Base-by-base conservation (phyloP, 108 stramenopile genomes). In the Cyclotella atomus region DNA sequence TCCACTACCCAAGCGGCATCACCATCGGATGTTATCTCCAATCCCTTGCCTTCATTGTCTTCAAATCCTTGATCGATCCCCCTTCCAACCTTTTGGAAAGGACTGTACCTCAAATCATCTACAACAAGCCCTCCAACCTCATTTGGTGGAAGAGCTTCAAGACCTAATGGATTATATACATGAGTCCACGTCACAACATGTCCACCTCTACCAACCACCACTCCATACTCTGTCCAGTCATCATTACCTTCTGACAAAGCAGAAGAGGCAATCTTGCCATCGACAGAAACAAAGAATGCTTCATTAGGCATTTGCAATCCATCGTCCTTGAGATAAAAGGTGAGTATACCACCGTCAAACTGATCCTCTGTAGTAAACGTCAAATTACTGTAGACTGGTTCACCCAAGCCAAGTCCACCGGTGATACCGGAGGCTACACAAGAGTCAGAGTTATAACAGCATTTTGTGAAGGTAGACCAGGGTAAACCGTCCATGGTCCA, bases 121-220 rank as follows among this genome's bases (percentile, higher is more conserved):
- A 80, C 66, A 21, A 21, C 59, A 21, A 80, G 52, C 14, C 55
- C 71, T 12, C 15, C n/a, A 6, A 32, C 50, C 12, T 23, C 78
- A 29, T 29, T 9, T 1, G 34, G 25, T 2, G 79, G 79, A 21
- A 73, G 52, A 1, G 57, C 41, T 23, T 80, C 59, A 44, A 80
- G 20, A 14, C 59, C 52, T 2, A 80, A 67, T 49, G 79, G 79
- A 69, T 80, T 80, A 14, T 67, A 54, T 3, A 73, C 67, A 55
- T 81, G 79, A 6, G 47, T 21, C 56, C 64, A 81, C 12, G 47
- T 73, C 17, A 81, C 38, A 20, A 60, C 44, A 44, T 80, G 71
- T 0, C 27, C 27, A 10, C 71, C 71, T 28, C 52, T 54, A 29
- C 23, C 66, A 47, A 73, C 56, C 24, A 53, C 24, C 14, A 78